Conservation (phyloP, 768 basidiomycete genomes). For the Glaciozyma antarctica region DNA sequence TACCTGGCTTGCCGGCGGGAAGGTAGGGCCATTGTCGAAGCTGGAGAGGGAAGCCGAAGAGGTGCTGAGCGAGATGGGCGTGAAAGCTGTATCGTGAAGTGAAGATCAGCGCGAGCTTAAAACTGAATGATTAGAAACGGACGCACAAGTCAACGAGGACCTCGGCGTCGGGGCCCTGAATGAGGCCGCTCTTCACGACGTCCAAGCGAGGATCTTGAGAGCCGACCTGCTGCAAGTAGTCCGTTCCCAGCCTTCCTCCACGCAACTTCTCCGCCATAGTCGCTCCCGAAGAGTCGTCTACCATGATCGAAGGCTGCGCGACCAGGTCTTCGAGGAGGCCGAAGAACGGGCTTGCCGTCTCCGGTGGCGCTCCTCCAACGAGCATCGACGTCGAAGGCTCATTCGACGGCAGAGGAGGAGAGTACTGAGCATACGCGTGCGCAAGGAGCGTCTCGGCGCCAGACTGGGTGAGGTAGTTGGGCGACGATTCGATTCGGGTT, state of each 20-base stretch:
- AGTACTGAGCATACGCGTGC: conserved; percentile 2
- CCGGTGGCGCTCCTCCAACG: background rate
- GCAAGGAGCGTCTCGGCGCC: conserved; percentile 3
- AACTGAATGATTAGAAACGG: background rate
- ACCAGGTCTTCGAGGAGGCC: background rate
- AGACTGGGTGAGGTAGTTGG: background rate
- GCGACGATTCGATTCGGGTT: background rate
- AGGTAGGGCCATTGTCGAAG: conserved; percentile 4
- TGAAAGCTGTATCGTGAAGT: background rate
- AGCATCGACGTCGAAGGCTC: background rate
- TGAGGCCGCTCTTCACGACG: background rate
- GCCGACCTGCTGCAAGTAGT: background rate
- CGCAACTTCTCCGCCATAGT: background rate
- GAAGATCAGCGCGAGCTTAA: background rate
- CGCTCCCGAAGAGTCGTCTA: background rate
- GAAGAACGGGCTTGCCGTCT: background rate
- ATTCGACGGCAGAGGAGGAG: background rate
- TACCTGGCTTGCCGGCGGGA: background rate
- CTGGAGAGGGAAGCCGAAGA: conserved; percentile 1
- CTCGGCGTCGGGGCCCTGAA: background rate
- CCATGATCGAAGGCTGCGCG: background rate
- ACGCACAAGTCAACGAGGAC: conserved; percentile 1
- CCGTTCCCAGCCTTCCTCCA: background rate
- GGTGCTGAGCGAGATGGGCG: background rate
- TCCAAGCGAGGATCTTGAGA: background rate